phyloP scores from a whole-genome alignment of 805 yeast species.

The Saccharomyces jurei region DNA sequence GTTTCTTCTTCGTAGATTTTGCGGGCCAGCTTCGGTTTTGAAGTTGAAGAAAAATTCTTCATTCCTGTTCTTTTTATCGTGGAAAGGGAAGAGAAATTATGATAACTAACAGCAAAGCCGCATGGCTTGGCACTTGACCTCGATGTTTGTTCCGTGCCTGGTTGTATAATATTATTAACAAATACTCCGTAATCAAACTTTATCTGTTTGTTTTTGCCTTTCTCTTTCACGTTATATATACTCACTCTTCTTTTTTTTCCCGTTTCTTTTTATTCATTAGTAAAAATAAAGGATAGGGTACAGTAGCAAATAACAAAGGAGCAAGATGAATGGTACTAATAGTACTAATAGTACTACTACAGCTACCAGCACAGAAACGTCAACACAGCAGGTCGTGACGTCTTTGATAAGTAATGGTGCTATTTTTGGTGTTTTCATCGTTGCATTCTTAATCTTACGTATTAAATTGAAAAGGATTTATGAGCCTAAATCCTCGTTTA shows the following conservation, averaged over 20 bases:
- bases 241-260: background rate
- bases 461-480: slow-evolving; percentile 68
- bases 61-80: background rate
- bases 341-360: background rate
- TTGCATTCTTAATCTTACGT: slow-evolving; percentile 58
- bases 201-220: background rate
- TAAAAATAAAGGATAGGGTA: background rate
- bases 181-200: background rate
- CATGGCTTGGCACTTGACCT: background rate
- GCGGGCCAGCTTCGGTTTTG: background rate
- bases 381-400: slow-evolving; percentile 70
- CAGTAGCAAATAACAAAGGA: background rate
- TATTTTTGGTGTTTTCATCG: slow-evolving; percentile 53
- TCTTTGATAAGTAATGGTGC: slow-evolving; percentile 61
- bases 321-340: background rate
- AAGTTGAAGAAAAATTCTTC: background rate
- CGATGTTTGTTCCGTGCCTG: background rate
- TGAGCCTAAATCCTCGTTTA: slow-evolving; percentile 68
- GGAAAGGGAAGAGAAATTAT: background rate
- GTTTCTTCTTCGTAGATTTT: background rate
- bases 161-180: background rate
- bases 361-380: slow-evolving; percentile 31
- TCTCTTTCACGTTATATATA: background rate
- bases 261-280: background rate
- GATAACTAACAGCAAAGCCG: background rate